Percentiles rank a stretch among this genome's conserved stretches.
phyloP scores from a whole-genome alignment of 257 asterid species.

The Osmanthus fragrans region DNA sequence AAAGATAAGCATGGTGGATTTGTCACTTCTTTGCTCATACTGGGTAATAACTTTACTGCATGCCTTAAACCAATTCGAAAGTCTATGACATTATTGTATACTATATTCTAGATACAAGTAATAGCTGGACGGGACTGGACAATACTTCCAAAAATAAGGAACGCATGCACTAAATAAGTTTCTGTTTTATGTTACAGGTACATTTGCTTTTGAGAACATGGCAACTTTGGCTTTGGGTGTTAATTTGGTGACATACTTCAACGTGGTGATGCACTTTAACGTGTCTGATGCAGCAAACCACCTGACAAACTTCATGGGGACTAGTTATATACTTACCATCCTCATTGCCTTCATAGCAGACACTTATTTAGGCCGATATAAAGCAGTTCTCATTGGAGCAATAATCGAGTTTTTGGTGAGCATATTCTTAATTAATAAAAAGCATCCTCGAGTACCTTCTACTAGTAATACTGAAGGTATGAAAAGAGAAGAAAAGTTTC shows the following conservation, averaged over 20 bases:
- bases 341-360: slow-evolving; percentile 60
- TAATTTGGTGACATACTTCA: slow-evolving; percentile 55
- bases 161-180: not conserved
- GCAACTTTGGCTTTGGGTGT: slow-evolving; percentile 51
- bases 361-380: slow-evolving; percentile 58
- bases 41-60: slow-evolving; percentile 36
- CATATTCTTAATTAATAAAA: not conserved
- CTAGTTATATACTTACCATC: slow-evolving; percentile 58
- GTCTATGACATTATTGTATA: not conserved
- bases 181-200: slow-evolving; percentile 30
- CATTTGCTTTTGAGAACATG: slow-evolving; percentile 51
- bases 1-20: slow-evolving; percentile 64
- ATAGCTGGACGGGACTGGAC: no score
- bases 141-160: no score
- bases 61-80: not conserved
- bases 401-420: slow-evolving; percentile 54
- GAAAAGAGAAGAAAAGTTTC: not conserved
- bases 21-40: slow-evolving; percentile 39
- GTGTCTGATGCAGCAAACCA: slow-evolving; percentile 64
- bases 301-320: slow-evolving; percentile 56
- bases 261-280: slow-evolving; percentile 53
- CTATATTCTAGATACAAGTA: not conserved
- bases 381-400: slow-evolving; percentile 40
- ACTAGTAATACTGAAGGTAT: not conserved
- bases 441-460: not conserved